Base-by-base conservation (phyloP, 116 monocot genomes). In the Phalaenopsis hybrid region DNA sequence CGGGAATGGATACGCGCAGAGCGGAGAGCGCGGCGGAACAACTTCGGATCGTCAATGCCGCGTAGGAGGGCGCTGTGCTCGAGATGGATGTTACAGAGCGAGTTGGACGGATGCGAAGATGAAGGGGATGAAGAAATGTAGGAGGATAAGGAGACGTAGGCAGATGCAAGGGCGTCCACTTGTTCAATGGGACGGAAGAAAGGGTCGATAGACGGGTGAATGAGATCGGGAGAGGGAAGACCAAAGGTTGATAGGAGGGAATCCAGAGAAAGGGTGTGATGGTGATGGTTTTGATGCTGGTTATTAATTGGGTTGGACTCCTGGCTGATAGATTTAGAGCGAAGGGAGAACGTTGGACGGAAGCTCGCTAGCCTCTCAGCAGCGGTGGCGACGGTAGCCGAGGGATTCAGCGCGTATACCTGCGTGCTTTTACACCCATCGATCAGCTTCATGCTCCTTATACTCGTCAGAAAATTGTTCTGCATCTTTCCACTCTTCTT, bases 401-500 rank as follows among this genome's bases (percentile, higher is more conserved):
- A 82, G 4, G 87, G 80, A 58, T 88, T 88, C 65, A 89, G 23
- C 41, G 93, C 86, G 87, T 85, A 95, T 2, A 93, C 86, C 74
- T 89, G 95, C 44, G 84, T 79, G 52, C 88, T 87, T 65, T 93
- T 93, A 89, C 98, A 94, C 9, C 93, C 92, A 2, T 95, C 98
- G 84, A 92, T 85, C 5, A 94, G 80, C 85, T 93, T 98, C 78
- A 98, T 55, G 89, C 95, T 95, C 21, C 95, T 86, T 61, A 98
- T 93, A 44, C 88, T 92, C 46, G 95, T 98, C 75, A 98, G 68
- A 78, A 98, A 89, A 83, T 89, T 90, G 83, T 98, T 94, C 89
- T 93, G 97, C 93, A 94, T 94, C 81, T 43, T 79, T 68, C 63
- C 45, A 46, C 7, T 73, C 72, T 73, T 34, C 72, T 9, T 37